phyloP scores from a whole-genome alignment of 768 basidiomycete species.

The Guyanaporus albipodus region DNA sequence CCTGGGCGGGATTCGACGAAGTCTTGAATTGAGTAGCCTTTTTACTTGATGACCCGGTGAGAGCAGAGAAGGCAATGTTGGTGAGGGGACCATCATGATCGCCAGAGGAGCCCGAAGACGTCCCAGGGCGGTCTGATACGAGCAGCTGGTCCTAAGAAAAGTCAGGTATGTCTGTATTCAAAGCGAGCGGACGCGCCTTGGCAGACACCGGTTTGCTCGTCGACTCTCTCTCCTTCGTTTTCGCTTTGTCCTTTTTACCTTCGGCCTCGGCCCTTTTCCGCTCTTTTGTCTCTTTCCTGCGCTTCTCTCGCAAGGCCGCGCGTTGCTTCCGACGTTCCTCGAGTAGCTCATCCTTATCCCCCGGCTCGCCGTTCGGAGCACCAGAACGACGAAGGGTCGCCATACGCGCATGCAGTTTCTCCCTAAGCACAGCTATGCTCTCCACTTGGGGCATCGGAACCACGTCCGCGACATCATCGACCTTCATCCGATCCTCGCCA shows the following conservation, averaged over 20 bases:
- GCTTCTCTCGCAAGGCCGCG: constrained; percentile 77
- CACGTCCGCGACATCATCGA: constrained; percentile 30
- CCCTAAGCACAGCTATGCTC: constrained; percentile 60
- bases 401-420: constrained; percentile 75
- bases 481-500: constrained; percentile 24
- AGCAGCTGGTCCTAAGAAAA: constrained; percentile 59
- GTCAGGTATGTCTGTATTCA: neutral
- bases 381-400: constrained; percentile 55
- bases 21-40: constrained; percentile 57
- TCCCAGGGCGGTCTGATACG: constrained; percentile 48
- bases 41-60: constrained; percentile 50
- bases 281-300: constrained; percentile 83
- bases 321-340: constrained; percentile 75
- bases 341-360: constrained; percentile 75
- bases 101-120: constrained; percentile 18
- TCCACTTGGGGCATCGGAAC: constrained; percentile 64
- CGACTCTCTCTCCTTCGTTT: constrained; percentile 45
- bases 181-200: constrained; percentile 43
- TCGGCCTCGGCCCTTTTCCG: constrained; percentile 69
- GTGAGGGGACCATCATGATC: constrained; percentile 44
- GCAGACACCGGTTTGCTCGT: constrained; percentile 42
- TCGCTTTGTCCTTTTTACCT: constrained; percentile 45
- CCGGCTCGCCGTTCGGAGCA: constrained; percentile 38
- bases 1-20: constrained; percentile 78
- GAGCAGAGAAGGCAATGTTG: constrained; percentile 66